Evolutionary conservation across 352 stramenopile genomes (phyloP), one percentile per base, ranked within the genome.

Genomic region (Pythium volutum): DNA sequence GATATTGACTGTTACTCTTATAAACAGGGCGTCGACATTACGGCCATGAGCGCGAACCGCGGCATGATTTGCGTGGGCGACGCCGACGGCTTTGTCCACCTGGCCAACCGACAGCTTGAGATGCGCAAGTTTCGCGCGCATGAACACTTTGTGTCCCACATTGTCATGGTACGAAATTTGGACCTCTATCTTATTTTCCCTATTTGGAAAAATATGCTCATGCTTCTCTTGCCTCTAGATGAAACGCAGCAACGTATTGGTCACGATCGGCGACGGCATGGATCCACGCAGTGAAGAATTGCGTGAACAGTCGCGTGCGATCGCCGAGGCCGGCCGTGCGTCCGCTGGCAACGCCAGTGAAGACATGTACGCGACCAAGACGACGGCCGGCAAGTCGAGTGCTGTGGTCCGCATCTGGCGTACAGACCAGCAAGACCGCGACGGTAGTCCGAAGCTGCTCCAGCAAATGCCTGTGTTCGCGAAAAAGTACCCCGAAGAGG

Each of bases 401-500:
- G 86, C 86, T 4, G 69, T 93, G 23, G 84, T 93, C 55, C 86
- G 86, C 29, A 82, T 95, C 55, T 95, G 86, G 86, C 83, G 86
- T n/a, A 95, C 83, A 46, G 86, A 95, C 64, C 84, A 91, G 62
- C 86, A 95, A 55, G 86, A 95, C 53, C 69, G 86, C 73, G 86
- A 95, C 58, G 86, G 86, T 16, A 84, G 86, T 29, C 86, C 84
- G 6, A 95, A 94, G 64, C 62, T 93, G n/a, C 62, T 95, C 56
- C 83, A 93, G 56, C 82, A 93, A 60, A 86, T 93, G 50, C 84
- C 78, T 10, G 71, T 95, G 63, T 95, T 95, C 58, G 84, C 84
- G 46, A 95, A 95, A 58, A 92, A 92, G 65, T 95, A 93, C 56
- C 82, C 86, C 0, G 86, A 95, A 42, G 84, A 95, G 69, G 86